Conservation (phyloP, 257 asterid species). For the Scutellaria barbata region DNA sequence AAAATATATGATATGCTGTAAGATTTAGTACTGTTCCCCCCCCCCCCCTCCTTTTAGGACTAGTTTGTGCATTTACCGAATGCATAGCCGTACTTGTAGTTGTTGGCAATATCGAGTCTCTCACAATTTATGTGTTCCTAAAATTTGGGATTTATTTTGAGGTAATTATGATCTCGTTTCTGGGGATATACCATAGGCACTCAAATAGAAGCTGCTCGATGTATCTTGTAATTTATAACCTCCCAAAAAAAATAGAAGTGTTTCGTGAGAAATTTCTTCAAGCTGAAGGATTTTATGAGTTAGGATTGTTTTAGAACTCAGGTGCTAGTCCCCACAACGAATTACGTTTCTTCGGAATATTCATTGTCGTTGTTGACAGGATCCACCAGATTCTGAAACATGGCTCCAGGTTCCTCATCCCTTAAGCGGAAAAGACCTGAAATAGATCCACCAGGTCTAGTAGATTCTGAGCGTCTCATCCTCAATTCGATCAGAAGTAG, state of each 20-base stretch:
- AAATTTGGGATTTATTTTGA: no score
- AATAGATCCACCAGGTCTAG: conserved; percentile 37
- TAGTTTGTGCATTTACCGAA: background rate
- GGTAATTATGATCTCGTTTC: background rate
- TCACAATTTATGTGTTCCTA: no score
- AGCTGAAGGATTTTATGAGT: background rate
- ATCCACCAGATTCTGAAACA: conserved; percentile 14
- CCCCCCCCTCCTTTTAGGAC: no score
- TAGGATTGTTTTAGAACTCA: background rate
- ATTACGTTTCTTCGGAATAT: background rate
- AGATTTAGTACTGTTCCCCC: no score
- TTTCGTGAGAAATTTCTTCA: background rate
- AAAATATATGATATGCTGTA: conserved; percentile 1
- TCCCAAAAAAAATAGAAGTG: no score
- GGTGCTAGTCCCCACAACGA: background rate
- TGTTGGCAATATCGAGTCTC: no score
- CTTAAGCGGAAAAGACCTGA: conserved; percentile 62
- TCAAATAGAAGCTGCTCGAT: no score
- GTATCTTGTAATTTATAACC: no score
- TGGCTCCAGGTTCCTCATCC: conserved; percentile 22
- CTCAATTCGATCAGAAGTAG: conserved; percentile 48
- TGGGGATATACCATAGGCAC: no score
- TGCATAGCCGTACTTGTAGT: background rate
- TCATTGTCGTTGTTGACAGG: background rate
- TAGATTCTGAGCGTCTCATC: conserved; percentile 48